phyloP scores from a whole-genome alignment of 1,139 yeast species.

The Protomyces inundatus region DNA sequence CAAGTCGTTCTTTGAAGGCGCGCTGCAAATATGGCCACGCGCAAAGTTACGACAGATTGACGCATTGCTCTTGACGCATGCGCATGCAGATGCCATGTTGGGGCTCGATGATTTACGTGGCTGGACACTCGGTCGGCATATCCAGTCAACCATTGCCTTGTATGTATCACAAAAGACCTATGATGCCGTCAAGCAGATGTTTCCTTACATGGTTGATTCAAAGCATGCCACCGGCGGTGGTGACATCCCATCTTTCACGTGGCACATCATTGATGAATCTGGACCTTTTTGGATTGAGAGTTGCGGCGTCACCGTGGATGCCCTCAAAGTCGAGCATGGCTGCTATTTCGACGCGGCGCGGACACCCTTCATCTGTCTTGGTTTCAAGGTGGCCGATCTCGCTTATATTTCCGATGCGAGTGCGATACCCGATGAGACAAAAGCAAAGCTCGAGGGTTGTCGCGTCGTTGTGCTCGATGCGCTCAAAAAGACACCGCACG shows the following conservation, averaged over 20 bases:
- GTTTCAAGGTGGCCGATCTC: conserved; percentile 27
- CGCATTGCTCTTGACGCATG: conserved; percentile 29
- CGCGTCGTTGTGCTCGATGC: conserved; percentile 28
- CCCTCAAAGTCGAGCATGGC: conserved; percentile 30
- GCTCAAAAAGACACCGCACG: conserved; percentile 25
- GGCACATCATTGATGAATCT: conserved; percentile 24
- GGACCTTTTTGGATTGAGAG: conserved; percentile 23
- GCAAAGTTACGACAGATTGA: conserved; percentile 26
- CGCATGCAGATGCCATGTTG: conserved; percentile 26
- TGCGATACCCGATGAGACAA: conserved; percentile 24
- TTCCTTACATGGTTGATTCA: conserved; percentile 27
- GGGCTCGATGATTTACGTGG: conserved; percentile 29
- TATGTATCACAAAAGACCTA: conserved; percentile 25
- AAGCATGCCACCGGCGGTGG: conserved; percentile 30
- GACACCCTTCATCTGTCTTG: conserved; percentile 27
- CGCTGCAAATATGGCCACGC: conserved; percentile 26
- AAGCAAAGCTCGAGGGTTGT: conserved; percentile 24
- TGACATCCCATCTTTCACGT: conserved; percentile 28
- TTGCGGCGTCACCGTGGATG: conserved; percentile 22
- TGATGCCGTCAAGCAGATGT: conserved; percentile 17
- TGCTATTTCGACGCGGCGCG: conserved; percentile 21
- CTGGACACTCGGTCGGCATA: conserved; percentile 28
- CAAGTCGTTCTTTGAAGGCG: conserved; percentile 28
- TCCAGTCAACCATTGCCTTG: conserved; percentile 23
- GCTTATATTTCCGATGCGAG: conserved; percentile 29